Conservation (phyloP, 192 early-diverging fungal species). For the Backusella tuberculispora region DNA sequence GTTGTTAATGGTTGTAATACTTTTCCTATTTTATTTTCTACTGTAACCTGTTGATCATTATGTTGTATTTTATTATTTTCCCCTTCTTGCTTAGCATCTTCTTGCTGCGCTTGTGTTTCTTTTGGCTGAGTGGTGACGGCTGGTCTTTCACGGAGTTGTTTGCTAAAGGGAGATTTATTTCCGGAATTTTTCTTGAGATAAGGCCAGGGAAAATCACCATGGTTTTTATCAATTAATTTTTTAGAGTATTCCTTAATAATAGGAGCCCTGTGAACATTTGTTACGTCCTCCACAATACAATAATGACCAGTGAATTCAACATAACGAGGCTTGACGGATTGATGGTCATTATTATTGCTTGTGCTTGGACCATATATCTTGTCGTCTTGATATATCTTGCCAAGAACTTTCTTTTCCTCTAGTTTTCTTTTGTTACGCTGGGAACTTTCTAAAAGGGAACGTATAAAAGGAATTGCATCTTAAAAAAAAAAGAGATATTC, state of each 20-base stretch:
- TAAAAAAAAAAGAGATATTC: not conserved
- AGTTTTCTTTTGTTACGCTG: not conserved
- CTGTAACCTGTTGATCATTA: not conserved
- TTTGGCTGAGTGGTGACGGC: not conserved
- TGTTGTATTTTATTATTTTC: not conserved
- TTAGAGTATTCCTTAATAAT: constrained; percentile 14
- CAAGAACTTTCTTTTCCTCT: not conserved
- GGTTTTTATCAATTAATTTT: not conserved
- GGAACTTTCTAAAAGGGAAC: not conserved
- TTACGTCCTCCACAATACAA: constrained; percentile 20
- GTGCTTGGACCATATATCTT: constrained; percentile 19
- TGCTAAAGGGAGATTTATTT: not conserved
- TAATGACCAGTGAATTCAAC: constrained; percentile 21
- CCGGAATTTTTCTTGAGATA: not conserved
- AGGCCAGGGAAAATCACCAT: constrained; percentile 16
- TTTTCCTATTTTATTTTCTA: not conserved
- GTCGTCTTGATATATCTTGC: constrained; percentile 18
- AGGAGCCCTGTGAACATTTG: constrained; percentile 3
- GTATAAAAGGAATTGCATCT: not conserved
- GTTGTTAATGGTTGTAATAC: not conserved
- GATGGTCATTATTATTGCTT: not conserved
- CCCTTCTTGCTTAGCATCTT: not conserved
- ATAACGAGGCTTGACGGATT: constrained; percentile 5
- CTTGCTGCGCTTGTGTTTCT: not conserved
- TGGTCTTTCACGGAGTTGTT: not conserved